These are phyloP conservation scores for Scalesia atractyloides DNA, from an alignment of 129 eudicot species.

Conservation along the genomic window DNA sequence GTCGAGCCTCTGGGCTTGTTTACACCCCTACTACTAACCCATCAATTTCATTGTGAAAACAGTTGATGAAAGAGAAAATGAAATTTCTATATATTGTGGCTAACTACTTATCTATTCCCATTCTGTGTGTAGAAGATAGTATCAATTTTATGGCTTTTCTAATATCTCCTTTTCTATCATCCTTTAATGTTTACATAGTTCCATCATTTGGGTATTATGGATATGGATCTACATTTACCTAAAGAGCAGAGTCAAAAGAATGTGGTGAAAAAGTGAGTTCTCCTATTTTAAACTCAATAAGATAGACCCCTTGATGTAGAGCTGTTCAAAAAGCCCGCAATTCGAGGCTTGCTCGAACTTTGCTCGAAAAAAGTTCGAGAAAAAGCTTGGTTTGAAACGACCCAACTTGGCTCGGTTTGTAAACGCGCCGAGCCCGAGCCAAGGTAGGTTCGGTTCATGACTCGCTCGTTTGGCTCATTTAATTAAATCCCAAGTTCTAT, in stretches of 20 bases:
- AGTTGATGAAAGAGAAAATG: slow-evolving; percentile 33
- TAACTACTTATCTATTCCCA: background rate
- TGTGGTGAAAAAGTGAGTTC: slow-evolving; percentile 42
- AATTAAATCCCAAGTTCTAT: too few relatives aligned
- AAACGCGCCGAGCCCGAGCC: too few relatives aligned
- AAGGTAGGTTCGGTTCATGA: too few relatives aligned
- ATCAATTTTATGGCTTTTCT: slow-evolving; percentile 23
- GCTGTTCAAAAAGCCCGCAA: background rate
- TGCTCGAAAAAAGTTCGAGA: too few relatives aligned
- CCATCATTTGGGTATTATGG: slow-evolving; percentile 30
- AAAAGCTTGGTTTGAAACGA: too few relatives aligned
- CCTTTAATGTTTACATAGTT: slow-evolving; percentile 15
- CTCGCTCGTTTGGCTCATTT: too few relatives aligned
- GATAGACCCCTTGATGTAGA: background rate
- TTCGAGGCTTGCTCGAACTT: too few relatives aligned
- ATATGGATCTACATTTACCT: slow-evolving; percentile 11
- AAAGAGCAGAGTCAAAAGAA: slow-evolving; percentile 35
- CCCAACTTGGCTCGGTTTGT: too few relatives aligned
- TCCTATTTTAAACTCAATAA: slow-evolving; percentile 11
- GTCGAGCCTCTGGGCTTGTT: too few relatives aligned
- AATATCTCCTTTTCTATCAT: slow-evolving; percentile 8
- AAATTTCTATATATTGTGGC: slow-evolving; percentile 28
- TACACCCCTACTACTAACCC: too few relatives aligned
- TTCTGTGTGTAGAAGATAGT: background rate
- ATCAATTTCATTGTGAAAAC: background rate